Evolutionary conservation across 2,329 filamentous ascomycete genomes (phyloP), one percentile per base, ranked within the genome.

Genomic region (Pseudogymnoascus sp.): DNA sequence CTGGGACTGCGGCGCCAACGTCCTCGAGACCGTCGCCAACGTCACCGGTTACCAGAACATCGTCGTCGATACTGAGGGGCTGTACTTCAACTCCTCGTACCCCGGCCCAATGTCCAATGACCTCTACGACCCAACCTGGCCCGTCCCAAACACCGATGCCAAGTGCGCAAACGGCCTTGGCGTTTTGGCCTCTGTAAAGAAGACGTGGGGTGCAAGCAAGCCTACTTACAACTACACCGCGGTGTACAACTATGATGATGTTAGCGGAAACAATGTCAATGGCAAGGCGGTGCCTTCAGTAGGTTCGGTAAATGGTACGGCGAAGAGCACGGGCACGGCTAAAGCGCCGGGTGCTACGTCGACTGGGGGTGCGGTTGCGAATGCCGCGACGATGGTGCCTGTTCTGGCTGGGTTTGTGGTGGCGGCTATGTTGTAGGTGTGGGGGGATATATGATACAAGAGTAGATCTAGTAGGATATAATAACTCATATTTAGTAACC

Each of bases 51-150:
- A 71, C 40, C 61, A 50, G 2, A 73, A 73, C 59, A 66, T 68
- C n/a, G 61, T 67, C 31, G 66, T 68, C 1, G 38, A 62, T 4
- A 72, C 78, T 28, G 69, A 73, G 28, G 71, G 70, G 7, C 66
- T 76, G n/a, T 75, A 73, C 64, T 70, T 80, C 44, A 81, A 81
- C 67, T 73, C 77, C 60, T 77, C 76, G 11, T 78, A 77, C 63
- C 73, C 76, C 4, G 78, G 77, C 65, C 37, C 72, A 62, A 12
- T 69, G 60, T 65, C 72, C 68, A 6, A 70, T 63, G 7, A 69
- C 66, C 10, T 69, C 69, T 66, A 66, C 63, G 10, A 59, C 50
- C 56, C 69, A 63, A 21, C 61, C 21, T 69, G 67, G 67, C 68
- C 67, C 8, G 60, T 64, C 8, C 67, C 67, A 10, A 63, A 66